Evolutionary conservation across 345 rosid species (phyloP), one percentile per base, ranked within the genome.

Genomic region (Erysimum cheiranthoides): DNA sequence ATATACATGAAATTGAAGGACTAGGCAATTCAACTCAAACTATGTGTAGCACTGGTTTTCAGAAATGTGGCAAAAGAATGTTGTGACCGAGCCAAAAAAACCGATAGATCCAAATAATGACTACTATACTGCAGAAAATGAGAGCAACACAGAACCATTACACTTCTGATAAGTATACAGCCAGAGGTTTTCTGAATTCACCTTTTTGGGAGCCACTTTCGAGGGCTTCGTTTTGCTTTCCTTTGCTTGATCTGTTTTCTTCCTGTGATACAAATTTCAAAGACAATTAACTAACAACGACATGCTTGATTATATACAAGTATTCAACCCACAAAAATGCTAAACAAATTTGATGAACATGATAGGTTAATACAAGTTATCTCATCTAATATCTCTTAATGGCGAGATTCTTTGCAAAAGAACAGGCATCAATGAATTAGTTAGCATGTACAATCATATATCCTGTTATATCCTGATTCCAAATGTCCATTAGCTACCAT

Each of bases 181-280:
- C 31, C 36, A 42, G 66, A 61, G 63, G 10, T 49, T 73, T 61
- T 67, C 54, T 58, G 70, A 45, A 72, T 68, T 30, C 13, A 87
- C 90, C 88, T 84, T 88, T 68, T 65, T 77, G 17, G 52, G 64
- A 52, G 77, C 73, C 47, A 12, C 32, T 12, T 67, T 68, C 35
- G 34, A 40, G 21, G 86, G 57, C 60, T 75, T 84, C 64, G 65
- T 11, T 53, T n/a, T 59, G 18, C 28, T 66, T 59, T n/a, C 35
- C 27, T 43, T 3, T 34, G 64, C 53, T 34, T 42, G 70, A 32
- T 0, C 14, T 34, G 13, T 72, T 72, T 16, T 66, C 69, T 66
- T 72, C 77, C 81, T 78, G 73, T 12, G 27, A 59, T 25, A 60
- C 73, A 71, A 52, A 72, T 49, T 49, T 38, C 61, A 59, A 57